These are phyloP conservation scores for Furcasterigmium furcatum DNA, from an alignment of 2,329 filamentous ascomycete species.

Conservation along the genomic window DNA sequence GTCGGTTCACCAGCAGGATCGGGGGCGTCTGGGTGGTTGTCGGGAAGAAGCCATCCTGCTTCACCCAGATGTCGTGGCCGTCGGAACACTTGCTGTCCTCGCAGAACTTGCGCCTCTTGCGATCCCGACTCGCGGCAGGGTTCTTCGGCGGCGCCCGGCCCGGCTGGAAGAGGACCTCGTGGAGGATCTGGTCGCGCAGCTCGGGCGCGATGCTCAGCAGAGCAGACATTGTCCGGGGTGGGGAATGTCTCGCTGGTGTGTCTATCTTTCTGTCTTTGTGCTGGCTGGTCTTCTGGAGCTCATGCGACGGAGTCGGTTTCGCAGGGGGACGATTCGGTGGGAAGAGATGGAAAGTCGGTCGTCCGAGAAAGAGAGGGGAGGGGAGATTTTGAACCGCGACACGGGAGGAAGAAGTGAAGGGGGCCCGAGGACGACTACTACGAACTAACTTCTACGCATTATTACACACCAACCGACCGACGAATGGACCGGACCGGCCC, in stretches of 20 bases:
- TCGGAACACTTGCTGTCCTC: slow-evolving; percentile 11
- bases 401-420: no score
- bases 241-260: background rate
- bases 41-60: slow-evolving; percentile 1
- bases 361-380: no score
- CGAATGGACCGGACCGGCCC: no score
- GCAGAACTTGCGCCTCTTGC: slow-evolving; percentile 11
- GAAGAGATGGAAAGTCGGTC: no score
- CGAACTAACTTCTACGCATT: no score
- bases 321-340: no score
- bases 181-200: slow-evolving; percentile 12
- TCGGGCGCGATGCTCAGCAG: slow-evolving; percentile 12
- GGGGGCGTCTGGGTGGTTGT: background rate
- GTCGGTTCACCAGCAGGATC: slow-evolving; percentile 12
- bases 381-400: no score
- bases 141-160: slow-evolving; percentile 7
- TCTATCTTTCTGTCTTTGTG: background rate
- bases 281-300: background rate
- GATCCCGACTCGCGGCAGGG: slow-evolving; percentile 9
- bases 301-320: background rate
- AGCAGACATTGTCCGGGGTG: slow-evolving; percentile 6
- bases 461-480: no score
- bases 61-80: slow-evolving; percentile 14
- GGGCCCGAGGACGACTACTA: no score
- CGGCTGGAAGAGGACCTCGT: slow-evolving; percentile 10